Base-by-base conservation (phyloP, 495 filamentous ascomycete genomes). In the Hypoxylon fuscum region DNA sequence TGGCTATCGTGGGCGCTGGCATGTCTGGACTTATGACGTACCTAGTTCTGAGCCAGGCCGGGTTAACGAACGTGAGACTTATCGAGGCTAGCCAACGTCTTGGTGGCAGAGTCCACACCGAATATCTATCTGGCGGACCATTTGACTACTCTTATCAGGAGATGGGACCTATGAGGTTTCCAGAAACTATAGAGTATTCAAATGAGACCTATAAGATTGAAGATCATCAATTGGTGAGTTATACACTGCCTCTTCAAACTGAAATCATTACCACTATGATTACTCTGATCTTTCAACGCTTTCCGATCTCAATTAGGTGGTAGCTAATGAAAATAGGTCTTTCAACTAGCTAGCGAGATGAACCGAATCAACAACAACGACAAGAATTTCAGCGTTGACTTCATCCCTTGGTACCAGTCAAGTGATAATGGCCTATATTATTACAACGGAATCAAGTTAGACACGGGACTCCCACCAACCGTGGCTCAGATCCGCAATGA, bases 131-230 rank as follows among this genome's bases (percentile, higher is more conserved):
- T 21, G 79, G 83, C 21, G 79, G 80, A 0, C 85, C 87, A 0
- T 83, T 85, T 20, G 77, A 91, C 12, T 90, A 90, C 55, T 85
- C 87, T 38, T 91, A 90, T 54, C 87, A 90, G 62, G 88, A 91
- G 66, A 90, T 91, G 88, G 88, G 88, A 0, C 86, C 88, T 0
- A 90, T 90, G 88, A 78, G 88, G 3, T 90, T 78, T 52, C 78
- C 87, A 27, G 77, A 81, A 5, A 85, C 76, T 0, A 80, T 83
- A 64, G 59, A 72, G 0, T 76, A 76, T 22, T 79, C 69, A 8
- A 87, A 86, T 51, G 79, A 85, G 72, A 83, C 81, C 0, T 70
- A 86, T 25, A 73, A 80, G 45, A 82, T 85, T 47, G 73, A 75
- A 25, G 85, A 87, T 62, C 84, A 88, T 62, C 80, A 80, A 46